A percentile compares a stretch with the other conserved stretches of the same genome.
These are phyloP conservation scores for Arthrobotrys sphaeroides DNA, from an alignment of 2,329 filamentous ascomycete species.

Conservation along the genomic window DNA sequence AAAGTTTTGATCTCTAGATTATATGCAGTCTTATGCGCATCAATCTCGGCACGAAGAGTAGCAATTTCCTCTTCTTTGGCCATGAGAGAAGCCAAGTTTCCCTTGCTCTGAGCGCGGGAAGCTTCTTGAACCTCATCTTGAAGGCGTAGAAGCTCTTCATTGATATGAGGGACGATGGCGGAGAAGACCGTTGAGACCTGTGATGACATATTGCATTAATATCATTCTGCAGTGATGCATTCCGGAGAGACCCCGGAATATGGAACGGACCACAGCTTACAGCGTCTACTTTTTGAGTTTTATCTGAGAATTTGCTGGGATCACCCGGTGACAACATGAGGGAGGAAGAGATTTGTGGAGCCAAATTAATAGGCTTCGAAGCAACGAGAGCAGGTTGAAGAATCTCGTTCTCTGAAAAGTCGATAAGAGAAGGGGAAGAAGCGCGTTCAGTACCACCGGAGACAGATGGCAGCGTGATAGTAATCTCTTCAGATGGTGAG, in stretches of 20 bases:
- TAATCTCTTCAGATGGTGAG: not conserved
- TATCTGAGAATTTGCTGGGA: not conserved
- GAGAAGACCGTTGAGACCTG: not conserved
- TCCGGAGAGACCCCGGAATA: not conserved
- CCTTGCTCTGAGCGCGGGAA: not conserved
- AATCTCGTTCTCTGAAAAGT: not conserved
- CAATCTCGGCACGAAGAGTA: not conserved
- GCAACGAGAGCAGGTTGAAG: too few relatives aligned
- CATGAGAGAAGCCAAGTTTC: not conserved
- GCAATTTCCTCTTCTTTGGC: not conserved
- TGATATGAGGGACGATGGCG: not conserved
- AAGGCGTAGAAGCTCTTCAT: not conserved
- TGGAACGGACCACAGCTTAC: not conserved
- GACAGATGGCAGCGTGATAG: not conserved
- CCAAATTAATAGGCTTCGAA: too few relatives aligned
- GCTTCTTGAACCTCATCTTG: not conserved
- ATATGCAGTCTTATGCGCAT: not conserved
- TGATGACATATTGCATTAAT: not conserved
- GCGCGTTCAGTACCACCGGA: not conserved
- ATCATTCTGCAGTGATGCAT: not conserved
- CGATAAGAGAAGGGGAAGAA: not conserved
- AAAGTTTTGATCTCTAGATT: not conserved
- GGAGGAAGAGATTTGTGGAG: too few relatives aligned
- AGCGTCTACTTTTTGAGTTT: not conserved
- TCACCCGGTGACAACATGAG: not conserved